A percentile compares a stretch with the other conserved stretches of the same genome.
Conservation (phyloP, 2,329 filamentous ascomycete genomes). For the Beauveria scarabaeidicola region DNA sequence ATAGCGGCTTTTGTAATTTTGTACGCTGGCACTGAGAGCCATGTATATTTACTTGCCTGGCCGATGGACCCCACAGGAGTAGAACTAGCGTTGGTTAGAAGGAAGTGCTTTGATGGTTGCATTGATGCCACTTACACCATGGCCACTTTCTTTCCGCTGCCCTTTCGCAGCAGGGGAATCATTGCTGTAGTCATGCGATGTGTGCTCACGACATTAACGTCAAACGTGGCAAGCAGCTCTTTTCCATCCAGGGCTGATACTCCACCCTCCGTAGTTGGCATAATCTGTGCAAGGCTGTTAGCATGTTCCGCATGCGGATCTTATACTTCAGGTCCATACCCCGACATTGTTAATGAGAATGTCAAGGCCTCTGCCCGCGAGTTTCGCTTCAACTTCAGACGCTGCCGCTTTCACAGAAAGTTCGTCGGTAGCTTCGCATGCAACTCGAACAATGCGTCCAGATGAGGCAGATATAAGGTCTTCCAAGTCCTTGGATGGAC, state of each 20-base stretch:
- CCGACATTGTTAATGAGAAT: background rate
- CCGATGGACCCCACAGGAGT: background rate
- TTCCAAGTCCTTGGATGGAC: background rate
- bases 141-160: background rate
- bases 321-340: background rate
- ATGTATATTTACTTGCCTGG: background rate
- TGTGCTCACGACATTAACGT: background rate
- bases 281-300: background rate
- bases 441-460: background rate
- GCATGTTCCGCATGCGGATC: background rate
- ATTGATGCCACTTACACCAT: background rate
- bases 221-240: background rate
- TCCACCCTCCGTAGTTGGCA: background rate
- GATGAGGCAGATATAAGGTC: background rate
- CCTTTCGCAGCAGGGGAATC: background rate
- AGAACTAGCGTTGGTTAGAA: background rate
- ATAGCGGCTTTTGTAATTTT: slow-evolving; percentile 38
- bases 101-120: background rate
- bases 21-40: slow-evolving; percentile 25
- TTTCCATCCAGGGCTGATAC: background rate
- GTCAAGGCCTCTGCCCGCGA: background rate
- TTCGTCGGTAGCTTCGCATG: background rate
- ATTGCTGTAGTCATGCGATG: background rate
- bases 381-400: background rate
- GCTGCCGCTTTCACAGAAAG: background rate